Percentiles rank a stretch among this genome's conserved stretches.
Conservation (phyloP, 2,329 filamentous ascomycete genomes). For the Chalara sp. region DNA sequence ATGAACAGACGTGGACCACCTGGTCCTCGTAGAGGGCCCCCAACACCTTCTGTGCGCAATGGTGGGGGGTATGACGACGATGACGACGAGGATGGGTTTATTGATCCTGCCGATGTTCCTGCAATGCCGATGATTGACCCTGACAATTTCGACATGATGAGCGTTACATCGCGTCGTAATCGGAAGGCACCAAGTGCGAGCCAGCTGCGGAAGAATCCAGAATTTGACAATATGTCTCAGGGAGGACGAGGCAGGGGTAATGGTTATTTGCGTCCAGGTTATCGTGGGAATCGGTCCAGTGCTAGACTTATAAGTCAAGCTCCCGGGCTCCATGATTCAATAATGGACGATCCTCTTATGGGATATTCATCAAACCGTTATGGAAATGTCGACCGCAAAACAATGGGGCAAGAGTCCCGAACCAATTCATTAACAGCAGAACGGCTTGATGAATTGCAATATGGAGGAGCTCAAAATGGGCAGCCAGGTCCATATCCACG, state of each 20-base stretch:
- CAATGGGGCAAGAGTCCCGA: slow-evolving; percentile 78
- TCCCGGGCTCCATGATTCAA: slow-evolving; percentile 67
- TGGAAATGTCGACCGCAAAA: slow-evolving; percentile 77
- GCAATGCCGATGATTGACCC: slow-evolving; percentile 68
- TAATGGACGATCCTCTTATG: slow-evolving; percentile 88
- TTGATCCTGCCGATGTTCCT: slow-evolving; percentile 64
- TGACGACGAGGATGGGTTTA: slow-evolving; percentile 84
- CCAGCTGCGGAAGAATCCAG: slow-evolving; percentile 77
- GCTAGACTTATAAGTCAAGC: slow-evolving; percentile 67
- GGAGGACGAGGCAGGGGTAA: slow-evolving; percentile 14
- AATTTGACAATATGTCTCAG: slow-evolving; percentile 46
- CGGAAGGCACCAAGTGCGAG: slow-evolving; percentile 66
- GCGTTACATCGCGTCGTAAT: slow-evolving; percentile 86
- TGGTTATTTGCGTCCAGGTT: slow-evolving; percentile 42
- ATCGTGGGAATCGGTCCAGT: slow-evolving; percentile 68
- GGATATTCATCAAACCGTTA: slow-evolving; percentile 93
- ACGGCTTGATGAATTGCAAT: slow-evolving; percentile 64
- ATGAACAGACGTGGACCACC: slow-evolving; percentile 37
- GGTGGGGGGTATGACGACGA: slow-evolving; percentile 58
- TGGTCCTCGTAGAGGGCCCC: slow-evolving; percentile 24
- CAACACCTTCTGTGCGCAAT: slow-evolving; percentile 40
- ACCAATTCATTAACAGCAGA: slow-evolving; percentile 88
- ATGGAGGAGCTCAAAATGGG: slow-evolving; percentile 28
- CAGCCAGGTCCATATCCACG: slow-evolving; percentile 61
- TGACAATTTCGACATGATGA: slow-evolving; percentile 99